Conservation (phyloP, 371 early-diverging fungal genomes). For the Saksenaea vasiformis region DNA sequence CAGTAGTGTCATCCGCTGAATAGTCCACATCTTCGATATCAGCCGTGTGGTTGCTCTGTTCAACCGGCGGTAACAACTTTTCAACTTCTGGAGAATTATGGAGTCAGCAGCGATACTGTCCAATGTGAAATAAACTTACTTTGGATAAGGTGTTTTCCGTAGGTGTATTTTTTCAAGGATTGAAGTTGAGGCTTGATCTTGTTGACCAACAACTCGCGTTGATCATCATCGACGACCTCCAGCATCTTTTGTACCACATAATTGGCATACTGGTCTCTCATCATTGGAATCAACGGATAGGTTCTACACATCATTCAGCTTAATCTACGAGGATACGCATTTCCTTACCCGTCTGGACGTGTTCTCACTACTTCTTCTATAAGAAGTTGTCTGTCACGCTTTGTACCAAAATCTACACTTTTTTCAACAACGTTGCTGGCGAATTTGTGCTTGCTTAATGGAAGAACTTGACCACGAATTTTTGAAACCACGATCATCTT, state of each 20-base stretch:
- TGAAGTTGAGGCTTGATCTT: slow-evolving; percentile 91
- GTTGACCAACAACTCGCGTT: slow-evolving; percentile 79
- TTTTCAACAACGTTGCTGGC: slow-evolving; percentile 99
- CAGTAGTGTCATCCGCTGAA: slow-evolving; percentile 3
- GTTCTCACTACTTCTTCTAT: slow-evolving; percentile 88
- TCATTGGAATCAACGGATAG: slow-evolving; percentile 87
- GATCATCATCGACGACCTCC: slow-evolving; percentile 91
- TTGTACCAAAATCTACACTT: slow-evolving; percentile 82
- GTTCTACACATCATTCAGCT: slow-evolving; percentile 47
- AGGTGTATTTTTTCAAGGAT: slow-evolving; percentile 92
- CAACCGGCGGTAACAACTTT: slow-evolving; percentile 37
- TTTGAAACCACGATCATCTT: slow-evolving; percentile 85
- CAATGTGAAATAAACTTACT: slow-evolving; percentile 46
- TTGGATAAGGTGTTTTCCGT: slow-evolving; percentile 93
- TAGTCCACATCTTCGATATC: too few relatives aligned
- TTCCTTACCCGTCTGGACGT: slow-evolving; percentile 68
- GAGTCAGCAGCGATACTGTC: not conserved
- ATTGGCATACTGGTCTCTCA: slow-evolving; percentile 99
- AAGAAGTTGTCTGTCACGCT: slow-evolving; percentile 72
- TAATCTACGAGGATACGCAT: not conserved
- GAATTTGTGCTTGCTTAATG: slow-evolving; percentile 98
- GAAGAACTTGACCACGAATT: slow-evolving; percentile 88
- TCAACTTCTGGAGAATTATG: slow-evolving; percentile 37
- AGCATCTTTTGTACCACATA: slow-evolving; percentile 99
- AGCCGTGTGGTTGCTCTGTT: too few relatives aligned